Conservation (phyloP, 176 grass and related monocot genomes). For the Sorghum bicolor region Sorghum_bicolor_NCBIv3 NC_012871.2:56657501-56658000, state of each 20-base stretch:
- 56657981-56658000: too few species aligned
- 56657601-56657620: constrained; percentile 72
- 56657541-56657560: constrained; percentile 55
- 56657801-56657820: constrained; percentile 67
- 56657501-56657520: constrained; percentile 77
- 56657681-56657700: constrained; percentile 77
- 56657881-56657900: constrained; percentile 33
- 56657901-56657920: not conserved
- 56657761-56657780: constrained; percentile 68
- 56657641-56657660: constrained; percentile 74
- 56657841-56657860: not conserved
- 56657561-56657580: constrained; percentile 67
- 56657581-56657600: constrained; percentile 56
- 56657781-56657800: constrained; percentile 61
- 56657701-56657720: constrained; percentile 47
- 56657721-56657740: constrained; percentile 58
- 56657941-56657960: not conserved
- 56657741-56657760: constrained; percentile 65
- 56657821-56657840: constrained; percentile 53
- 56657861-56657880: not conserved
- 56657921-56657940: not conserved
- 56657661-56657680: constrained; percentile 86
- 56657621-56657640: constrained; percentile 87
- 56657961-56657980: too few species aligned
- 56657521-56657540: constrained; percentile 89